These are phyloP conservation scores for Tricholoma sp. DNA, from an alignment of 768 basidiomycete genomes.

Conservation along the genomic window DNA sequence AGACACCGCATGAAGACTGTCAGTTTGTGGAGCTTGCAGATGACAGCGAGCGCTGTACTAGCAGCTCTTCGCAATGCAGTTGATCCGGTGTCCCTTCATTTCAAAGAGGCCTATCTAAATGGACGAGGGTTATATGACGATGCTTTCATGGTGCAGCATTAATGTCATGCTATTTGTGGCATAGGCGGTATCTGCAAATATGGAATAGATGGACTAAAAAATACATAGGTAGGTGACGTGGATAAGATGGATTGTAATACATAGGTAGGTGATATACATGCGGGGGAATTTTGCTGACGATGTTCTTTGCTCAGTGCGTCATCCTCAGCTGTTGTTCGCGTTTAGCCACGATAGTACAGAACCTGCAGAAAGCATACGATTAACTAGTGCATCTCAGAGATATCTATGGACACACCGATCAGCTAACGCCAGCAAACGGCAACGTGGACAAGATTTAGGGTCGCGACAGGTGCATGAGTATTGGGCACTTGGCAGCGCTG, in stretches of 20 bases:
- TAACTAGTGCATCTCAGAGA: not conserved
- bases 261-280: not conserved
- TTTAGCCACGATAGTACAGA: conserved; percentile 5
- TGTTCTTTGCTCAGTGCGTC: not conserved
- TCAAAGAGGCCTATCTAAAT: conserved; percentile 40
- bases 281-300: not conserved
- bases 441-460: conserved; percentile 2
- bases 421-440: conserved; percentile 3
- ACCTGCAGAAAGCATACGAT: not conserved
- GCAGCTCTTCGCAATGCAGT: conserved; percentile 71
- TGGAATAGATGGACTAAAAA: not conserved
- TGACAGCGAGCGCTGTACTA: conserved; percentile 85
- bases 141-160: conserved; percentile 7
- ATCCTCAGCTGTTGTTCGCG: conserved; percentile 1
- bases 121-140: conserved; percentile 19
- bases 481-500: not conserved
- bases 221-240: not conserved
- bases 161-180: not conserved
- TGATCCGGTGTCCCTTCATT: conserved; percentile 55
- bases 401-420: conserved; percentile 1
- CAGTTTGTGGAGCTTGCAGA: conserved; percentile 91
- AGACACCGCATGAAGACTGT: conserved; percentile 82
- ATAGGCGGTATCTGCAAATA: not conserved
- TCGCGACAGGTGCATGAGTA: conserved; percentile 4
- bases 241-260: not conserved